Conservation (phyloP, 106 monocot species). For the Allium sativum region DNA sequence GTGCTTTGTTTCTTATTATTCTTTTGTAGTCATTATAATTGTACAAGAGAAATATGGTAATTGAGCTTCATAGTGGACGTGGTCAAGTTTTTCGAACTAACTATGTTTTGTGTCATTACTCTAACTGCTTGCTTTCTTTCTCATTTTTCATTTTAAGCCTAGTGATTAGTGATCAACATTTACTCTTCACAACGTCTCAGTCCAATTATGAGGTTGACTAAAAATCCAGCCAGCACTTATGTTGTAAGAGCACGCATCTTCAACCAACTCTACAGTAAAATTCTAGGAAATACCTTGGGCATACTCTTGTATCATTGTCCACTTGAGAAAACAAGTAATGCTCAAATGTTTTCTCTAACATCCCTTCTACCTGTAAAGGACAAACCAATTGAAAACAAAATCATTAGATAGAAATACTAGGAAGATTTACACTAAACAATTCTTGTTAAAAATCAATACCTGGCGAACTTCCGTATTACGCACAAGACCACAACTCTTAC, state of each 20-base stretch:
- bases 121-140: neutral
- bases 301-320: conserved; percentile 38
- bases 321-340: conserved; percentile 51
- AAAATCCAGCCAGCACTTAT: neutral
- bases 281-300: conserved; percentile 66
- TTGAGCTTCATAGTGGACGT: neutral
- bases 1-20: too few species aligned
- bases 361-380: conserved; percentile 60
- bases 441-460: conserved; percentile 25
- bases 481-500: conserved; percentile 63
- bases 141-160: neutral
- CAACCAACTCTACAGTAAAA: neutral
- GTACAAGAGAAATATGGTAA: too few species aligned
- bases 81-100: neutral
- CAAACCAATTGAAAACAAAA: neutral
- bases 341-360: conserved; percentile 75
- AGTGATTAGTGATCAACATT: neutral
- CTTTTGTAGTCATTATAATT: too few species aligned
- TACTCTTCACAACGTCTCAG: neutral
- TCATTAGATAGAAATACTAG: neutral
- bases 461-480: conserved; percentile 38
- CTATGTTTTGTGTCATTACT: neutral
- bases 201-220: neutral
- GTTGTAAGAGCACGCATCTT: neutral
- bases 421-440: neutral